phyloP scores from a whole-genome alignment of 2,329 filamentous ascomycete genomes.

The Cercospora zeae-maydis region DNA sequence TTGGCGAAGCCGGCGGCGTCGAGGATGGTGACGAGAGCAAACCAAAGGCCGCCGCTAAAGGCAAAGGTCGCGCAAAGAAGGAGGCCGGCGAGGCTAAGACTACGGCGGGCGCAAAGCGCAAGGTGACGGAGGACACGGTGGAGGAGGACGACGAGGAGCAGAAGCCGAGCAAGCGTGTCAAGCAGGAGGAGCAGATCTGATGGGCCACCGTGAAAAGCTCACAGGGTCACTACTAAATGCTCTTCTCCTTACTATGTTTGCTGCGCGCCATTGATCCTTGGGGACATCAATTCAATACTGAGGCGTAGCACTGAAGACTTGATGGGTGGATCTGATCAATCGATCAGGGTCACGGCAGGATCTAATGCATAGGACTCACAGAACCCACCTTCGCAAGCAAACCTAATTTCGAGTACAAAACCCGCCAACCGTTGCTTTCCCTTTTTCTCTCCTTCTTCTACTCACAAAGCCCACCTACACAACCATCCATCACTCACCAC shows the following conservation, averaged over 20 bases:
- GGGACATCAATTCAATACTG: background rate
- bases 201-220: background rate
- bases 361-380: background rate
- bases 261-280: background rate
- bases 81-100: background rate
- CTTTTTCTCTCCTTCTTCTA: background rate
- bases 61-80: background rate
- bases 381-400: background rate
- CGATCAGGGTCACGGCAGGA: background rate
- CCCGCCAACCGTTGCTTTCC: background rate
- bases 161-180: background rate
- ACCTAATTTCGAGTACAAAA: background rate
- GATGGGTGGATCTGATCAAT: background rate
- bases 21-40: background rate
- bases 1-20: background rate
- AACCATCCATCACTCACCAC: background rate
- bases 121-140: background rate
- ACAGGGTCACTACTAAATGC: background rate
- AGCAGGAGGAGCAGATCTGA: background rate
- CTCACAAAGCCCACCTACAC: background rate
- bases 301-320: no score
- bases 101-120: background rate
- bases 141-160: background rate
- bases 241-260: background rate
- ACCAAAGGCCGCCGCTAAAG: constrained; percentile 1